Conservation (phyloP, 2,329 filamentous ascomycete species). For the Cyanodermella asteris region DNA sequence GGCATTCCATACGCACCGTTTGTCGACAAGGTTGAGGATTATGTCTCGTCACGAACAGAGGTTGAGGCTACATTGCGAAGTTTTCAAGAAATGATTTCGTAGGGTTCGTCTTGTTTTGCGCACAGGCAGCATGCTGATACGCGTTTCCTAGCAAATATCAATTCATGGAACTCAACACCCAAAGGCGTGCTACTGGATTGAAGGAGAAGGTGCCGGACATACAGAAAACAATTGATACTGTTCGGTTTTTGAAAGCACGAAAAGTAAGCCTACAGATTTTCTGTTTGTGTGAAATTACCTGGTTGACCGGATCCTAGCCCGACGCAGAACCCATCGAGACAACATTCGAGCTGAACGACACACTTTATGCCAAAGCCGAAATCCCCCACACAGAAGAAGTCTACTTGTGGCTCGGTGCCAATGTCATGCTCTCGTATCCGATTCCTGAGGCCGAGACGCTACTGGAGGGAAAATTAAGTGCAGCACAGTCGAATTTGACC, state of each 20-base stretch:
- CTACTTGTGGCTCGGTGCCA: conserved; percentile 93
- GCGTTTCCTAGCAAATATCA: conserved; percentile 76
- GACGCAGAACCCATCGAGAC: conserved; percentile 55
- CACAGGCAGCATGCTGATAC: not conserved
- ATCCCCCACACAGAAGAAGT: conserved; percentile 74
- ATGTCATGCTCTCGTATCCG: conserved; percentile 92
- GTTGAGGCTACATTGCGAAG: conserved; percentile 61
- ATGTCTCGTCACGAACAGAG: conserved; percentile 54
- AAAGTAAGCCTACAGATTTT: conserved; percentile 28
- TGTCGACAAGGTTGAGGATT: conserved; percentile 75
- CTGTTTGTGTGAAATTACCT: conserved; percentile 4
- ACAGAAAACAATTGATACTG: conserved; percentile 81
- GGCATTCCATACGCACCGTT: conserved; percentile 71
- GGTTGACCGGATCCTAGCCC: conserved; percentile 13
- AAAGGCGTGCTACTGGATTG: conserved; percentile 57
- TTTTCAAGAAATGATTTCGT: conserved; percentile 91
- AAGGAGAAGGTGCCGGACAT: conserved; percentile 96
- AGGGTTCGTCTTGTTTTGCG: conserved; percentile 11
- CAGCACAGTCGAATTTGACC: conserved; percentile 56
- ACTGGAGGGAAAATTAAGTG: conserved; percentile 51
- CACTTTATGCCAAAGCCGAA: conserved; percentile 70
- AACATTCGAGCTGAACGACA: conserved; percentile 92
- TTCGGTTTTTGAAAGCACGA: conserved; percentile 59
- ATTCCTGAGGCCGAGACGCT: conserved; percentile 68
- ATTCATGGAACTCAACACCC: conserved; percentile 93